Base-by-base conservation (phyloP, 768 basidiomycete species). In the Calocybe gangraenosa region DNA sequence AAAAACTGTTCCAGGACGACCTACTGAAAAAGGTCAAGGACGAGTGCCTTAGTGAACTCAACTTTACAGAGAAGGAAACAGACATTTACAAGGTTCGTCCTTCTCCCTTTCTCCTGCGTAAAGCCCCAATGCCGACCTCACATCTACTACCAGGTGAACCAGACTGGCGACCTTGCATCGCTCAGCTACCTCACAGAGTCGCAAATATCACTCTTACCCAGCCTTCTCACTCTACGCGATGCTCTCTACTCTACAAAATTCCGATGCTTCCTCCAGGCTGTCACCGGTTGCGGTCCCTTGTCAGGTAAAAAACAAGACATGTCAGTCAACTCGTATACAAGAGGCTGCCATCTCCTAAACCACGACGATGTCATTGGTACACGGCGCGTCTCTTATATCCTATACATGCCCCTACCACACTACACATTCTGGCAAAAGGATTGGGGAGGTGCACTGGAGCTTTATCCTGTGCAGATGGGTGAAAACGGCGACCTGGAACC, bases 331-430 rank as follows among this genome's bases (percentile, higher is more conserved):
- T 83, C 87, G 7, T 97, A 97, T 66, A 85, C 83, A 15, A 80
- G 84, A 50, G 91, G 92, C 36, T 96, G 86, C 62, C 93, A 98
- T 66, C 78, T 98, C 8, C 82, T 98, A 58, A 91, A 95, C 65
- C 95, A 98, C 71, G 95, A 98, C 81, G 95, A 98, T 63, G 94
- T 95, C 19, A 97, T 97, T 59, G 92, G 92, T 49, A 80, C 92
- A 7, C 85, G 95, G 19, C 81, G 92, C 33, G 87, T 97, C 42
- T 94, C 91, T 1, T 98, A 95, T 70, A 95, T 98, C 66, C 82
- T 97, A 39, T 98, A 98, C 68, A 87, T 97, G 76, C 94, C 94
- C 15, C 75, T 85, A 51, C 84, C 86, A 20, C 66, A 74, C 61
- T 76, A 76, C 57, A 71, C 81, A 48, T 72, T 79, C 37, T 98